Evolutionary conservation across 2,329 filamentous ascomycete species (phyloP).

Genomic region (Hypoxylon sp.): DNA sequence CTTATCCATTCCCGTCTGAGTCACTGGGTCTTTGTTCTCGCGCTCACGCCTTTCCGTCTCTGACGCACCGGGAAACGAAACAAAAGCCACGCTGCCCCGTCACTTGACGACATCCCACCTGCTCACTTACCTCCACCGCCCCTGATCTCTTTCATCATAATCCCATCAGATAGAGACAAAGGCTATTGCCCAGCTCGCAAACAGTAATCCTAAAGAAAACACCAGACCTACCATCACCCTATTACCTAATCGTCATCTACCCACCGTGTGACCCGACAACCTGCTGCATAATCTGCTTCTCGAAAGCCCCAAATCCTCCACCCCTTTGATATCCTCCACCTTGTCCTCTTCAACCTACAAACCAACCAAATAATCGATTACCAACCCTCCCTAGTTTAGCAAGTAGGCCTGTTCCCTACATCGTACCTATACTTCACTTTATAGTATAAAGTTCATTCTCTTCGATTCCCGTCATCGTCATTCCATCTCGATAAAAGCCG

Average conservation of each 20-base stretch:
- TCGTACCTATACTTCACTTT: conserved; percentile 11
- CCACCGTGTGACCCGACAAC: conserved; percentile 37
- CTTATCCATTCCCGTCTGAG: conserved; percentile 38
- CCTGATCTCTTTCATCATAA: conserved; percentile 28
- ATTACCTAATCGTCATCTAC: conserved; percentile 40
- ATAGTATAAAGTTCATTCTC: conserved; percentile 17
- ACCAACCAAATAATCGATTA: conserved; percentile 17
- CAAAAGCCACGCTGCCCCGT: conserved; percentile 35
- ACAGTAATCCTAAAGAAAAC: conserved; percentile 28
- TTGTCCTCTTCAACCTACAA: conserved; percentile 16
- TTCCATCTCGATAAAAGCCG: conserved; percentile 9
- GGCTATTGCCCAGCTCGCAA: conserved; percentile 33
- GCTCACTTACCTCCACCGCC: conserved; percentile 22
- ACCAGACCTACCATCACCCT: conserved; percentile 32
- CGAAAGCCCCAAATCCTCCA: conserved; percentile 27
- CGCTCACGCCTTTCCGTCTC: conserved; percentile 27
- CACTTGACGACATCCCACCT: conserved; percentile 38
- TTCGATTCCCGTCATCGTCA: conserved; percentile 15
- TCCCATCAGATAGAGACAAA: conserved; percentile 34
- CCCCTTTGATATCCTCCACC: conserved; percentile 12
- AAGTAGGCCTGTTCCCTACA: conserved; percentile 11
- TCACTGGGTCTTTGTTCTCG: conserved; percentile 43
- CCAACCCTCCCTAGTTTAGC: conserved; percentile 2
- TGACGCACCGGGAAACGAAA: conserved; percentile 25
- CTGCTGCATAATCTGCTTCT: conserved; percentile 27